Evolutionary conservation across 331 rosid genomes (phyloP).

Genomic region (Ulmus americana): DNA sequence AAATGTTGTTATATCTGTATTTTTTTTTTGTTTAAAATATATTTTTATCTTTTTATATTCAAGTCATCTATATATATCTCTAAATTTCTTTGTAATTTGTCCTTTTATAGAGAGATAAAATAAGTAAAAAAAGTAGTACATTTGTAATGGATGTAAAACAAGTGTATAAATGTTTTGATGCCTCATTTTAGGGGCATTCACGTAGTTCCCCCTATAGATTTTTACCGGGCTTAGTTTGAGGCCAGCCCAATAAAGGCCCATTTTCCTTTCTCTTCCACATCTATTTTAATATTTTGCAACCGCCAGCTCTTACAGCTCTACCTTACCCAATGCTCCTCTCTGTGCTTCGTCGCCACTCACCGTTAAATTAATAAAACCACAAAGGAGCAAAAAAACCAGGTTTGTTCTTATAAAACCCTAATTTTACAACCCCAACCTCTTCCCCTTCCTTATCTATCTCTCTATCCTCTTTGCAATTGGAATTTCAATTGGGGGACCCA

Average conservation of each 20-base stretch:
- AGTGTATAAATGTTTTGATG: no score
- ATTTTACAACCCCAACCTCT: constrained; percentile 12
- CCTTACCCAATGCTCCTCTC: neutral
- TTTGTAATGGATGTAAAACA: no score
- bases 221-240: no score
- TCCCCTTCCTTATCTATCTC: neutral
- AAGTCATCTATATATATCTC: no score
- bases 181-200: no score
- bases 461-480: constrained; percentile 12
- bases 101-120: no score
- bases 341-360: constrained; percentile 12
- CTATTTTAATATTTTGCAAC: neutral
- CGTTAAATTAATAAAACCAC: neutral
- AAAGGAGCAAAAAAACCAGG: neutral
- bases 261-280: neutral
- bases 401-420: constrained; percentile 22
- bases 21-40: no score
- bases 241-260: neutral
- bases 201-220: no score
- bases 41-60: no score
- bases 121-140: no score
- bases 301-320: neutral
- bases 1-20: no score
- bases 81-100: no score
- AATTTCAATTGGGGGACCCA: constrained; percentile 8